phyloP scores from a whole-genome alignment of 2,329 filamentous ascomycete genomes.

The Gnomoniopsis sp. region DNA sequence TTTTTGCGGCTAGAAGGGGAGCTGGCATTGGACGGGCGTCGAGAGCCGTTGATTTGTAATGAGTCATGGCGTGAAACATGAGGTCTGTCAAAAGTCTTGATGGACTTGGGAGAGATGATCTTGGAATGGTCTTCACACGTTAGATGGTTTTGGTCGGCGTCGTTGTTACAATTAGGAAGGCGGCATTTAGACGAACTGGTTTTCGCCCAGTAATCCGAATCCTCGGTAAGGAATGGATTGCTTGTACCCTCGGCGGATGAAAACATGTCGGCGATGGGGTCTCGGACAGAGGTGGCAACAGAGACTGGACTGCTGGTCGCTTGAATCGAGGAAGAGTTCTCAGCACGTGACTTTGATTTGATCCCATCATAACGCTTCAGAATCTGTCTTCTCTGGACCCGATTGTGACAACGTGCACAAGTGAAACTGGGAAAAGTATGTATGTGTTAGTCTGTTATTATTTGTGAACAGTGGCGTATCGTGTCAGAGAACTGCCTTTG shows the following conservation, averaged over 20 bases:
- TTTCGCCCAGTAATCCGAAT: conserved; percentile 9
- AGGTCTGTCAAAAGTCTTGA: neutral
- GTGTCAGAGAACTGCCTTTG: neutral
- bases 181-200: conserved; percentile 6
- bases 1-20: conserved; percentile 3
- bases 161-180: conserved; percentile 8
- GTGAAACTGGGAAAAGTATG: conserved; percentile 11
- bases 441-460: neutral
- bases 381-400: neutral
- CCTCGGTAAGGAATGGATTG: conserved; percentile 14
- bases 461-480: neutral
- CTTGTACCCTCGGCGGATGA: neutral
- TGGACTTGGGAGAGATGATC: conserved; percentile 6
- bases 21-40: neutral
- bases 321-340: neutral
- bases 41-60: neutral
- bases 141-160: conserved; percentile 1
- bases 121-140: conserved; percentile 10
- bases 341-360: neutral
- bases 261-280: neutral
- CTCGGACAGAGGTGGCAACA: neutral
- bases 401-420: conserved; percentile 9
- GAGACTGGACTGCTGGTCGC: neutral
- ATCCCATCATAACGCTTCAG: conserved; percentile 4
- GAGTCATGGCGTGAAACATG: neutral